phyloP scores from a whole-genome alignment of 2,329 filamentous ascomycete genomes.

The Aspergillus transmontanensis region DNA sequence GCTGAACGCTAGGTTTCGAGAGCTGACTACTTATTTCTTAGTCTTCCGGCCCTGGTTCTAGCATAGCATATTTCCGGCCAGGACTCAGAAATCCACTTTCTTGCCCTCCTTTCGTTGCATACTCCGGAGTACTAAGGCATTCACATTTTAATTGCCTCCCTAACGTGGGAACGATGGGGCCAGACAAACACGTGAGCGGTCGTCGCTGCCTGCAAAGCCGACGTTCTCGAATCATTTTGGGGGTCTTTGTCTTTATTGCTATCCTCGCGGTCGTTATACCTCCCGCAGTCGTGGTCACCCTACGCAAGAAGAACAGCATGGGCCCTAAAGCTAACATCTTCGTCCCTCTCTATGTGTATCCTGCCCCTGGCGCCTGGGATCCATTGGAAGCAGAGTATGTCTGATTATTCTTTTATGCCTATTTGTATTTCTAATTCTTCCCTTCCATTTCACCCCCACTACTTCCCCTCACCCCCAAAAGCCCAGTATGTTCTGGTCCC shows the following conservation, averaged over 20 bases:
- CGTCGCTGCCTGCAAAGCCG: constrained; percentile 30
- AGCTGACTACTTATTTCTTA: constrained; percentile 25
- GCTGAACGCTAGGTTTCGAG: constrained; percentile 14
- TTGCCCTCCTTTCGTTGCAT: constrained; percentile 11
- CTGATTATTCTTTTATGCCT: constrained; percentile 11
- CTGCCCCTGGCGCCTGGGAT: constrained; percentile 49
- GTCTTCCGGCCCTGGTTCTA: constrained; percentile 16
- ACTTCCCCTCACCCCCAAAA: constrained; percentile 5
- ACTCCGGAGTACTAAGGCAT: constrained; percentile 15
- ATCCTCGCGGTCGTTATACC: constrained; percentile 36
- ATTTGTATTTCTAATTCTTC: constrained; percentile 9
- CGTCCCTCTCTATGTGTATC: constrained; percentile 54
- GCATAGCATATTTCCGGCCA: constrained; percentile 15
- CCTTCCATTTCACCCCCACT: not conserved
- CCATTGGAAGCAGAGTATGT: constrained; percentile 49
- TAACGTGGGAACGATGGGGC: constrained; percentile 22
- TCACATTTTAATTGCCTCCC: constrained; percentile 12
- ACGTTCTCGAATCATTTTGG: constrained; percentile 32
- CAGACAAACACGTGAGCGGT: constrained; percentile 38
- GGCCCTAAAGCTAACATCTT: constrained; percentile 46
- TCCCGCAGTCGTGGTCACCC: constrained; percentile 36
- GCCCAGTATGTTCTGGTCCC: constrained; percentile 8
- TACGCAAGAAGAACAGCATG: constrained; percentile 37
- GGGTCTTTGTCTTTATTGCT: constrained; percentile 29
- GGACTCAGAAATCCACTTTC: constrained; percentile 21